Conservation (phyloP, 176 grass and related monocot genomes). For the Zoysia pacifica region DNA sequence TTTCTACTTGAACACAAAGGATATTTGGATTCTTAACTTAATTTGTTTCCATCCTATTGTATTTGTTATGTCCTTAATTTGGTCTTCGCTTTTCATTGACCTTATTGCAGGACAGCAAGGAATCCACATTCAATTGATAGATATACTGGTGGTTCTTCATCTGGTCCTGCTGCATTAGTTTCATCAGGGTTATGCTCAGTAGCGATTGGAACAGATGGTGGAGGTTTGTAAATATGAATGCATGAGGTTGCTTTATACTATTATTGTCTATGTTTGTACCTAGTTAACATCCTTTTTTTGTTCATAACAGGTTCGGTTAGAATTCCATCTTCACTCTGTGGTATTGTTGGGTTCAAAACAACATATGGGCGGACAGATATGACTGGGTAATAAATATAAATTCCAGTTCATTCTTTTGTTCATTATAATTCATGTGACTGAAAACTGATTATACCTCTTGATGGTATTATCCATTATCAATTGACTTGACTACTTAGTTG, state of each 20-base stretch:
- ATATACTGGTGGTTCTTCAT: conserved; percentile 98
- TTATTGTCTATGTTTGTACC: conserved; percentile 24
- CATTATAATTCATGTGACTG: conserved; percentile 2
- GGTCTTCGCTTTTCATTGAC: conserved; percentile 22
- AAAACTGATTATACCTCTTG: conserved; percentile 22
- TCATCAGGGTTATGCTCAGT: conserved; percentile 85
- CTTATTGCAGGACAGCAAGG: conserved; percentile 76
- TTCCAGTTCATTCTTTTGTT: conserved; percentile 2
- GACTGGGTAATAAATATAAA: conserved; percentile 65
- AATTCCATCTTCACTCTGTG: conserved; percentile 96
- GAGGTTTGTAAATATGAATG: conserved; percentile 57
- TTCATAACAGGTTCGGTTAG: conserved; percentile 79
- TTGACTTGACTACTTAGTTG: not conserved
- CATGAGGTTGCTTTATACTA: conserved; percentile 8
- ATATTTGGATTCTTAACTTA: not conserved
- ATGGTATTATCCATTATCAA: not conserved
- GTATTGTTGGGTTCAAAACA: conserved; percentile 95
- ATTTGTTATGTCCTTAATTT: not conserved
- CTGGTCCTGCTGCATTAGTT: conserved; percentile 92
- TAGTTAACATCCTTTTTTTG: conserved; percentile 18
- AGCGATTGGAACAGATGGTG: conserved; percentile 93
- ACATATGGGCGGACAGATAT: conserved; percentile 83
- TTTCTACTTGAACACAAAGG: not conserved
- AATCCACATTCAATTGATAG: conserved; percentile 95
- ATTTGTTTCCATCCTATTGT: conserved; percentile 20